Base-by-base conservation (phyloP, 2,329 filamentous ascomycete species). In the Gaeumannomyces tritici region DNA sequence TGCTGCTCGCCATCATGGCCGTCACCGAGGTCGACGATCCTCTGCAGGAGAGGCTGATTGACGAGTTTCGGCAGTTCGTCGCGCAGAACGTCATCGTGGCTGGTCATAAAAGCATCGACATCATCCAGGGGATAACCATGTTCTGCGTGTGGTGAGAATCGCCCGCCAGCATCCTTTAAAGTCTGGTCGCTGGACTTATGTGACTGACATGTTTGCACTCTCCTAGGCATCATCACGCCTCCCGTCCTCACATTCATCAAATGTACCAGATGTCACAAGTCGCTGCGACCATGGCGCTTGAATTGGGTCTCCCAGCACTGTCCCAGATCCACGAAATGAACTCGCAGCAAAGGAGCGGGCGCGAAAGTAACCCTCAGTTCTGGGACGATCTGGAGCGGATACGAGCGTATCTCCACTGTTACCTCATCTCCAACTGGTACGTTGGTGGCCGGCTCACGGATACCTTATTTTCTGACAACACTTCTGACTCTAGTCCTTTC, bases 201-300 rank as follows among this genome's bases (percentile, higher is more conserved):
- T 18, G n/a, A 51, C 42, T 51, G 8, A 51, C n/a, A 51, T 9
- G 42, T n/a, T 11, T 24, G 42, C 3, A 9, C n/a, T 24, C 42
- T 51, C 42, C 42, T 9, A 68, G 66, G 66, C 64, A 69, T 27
- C 65, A 68, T 21, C 63, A 61, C 3, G 66, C 65, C 15, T 64
- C 65, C 61, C 64, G 60, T n/a, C 63, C 66, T 2, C 62, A 59
- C 26, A 63, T 58, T 61, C 64, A 55, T 24, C 66, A 68, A 60
- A 59, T 69, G 33, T 69, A 68, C 55, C 67, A 67, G 61, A 61
- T 69, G 8, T 66, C 66, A 4, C 66, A 68, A 58, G 64, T 66
- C 0, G 66, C 66, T 29, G 66, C 65, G 11, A 62, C 63, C 5
- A 65, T 68, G 65, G 65, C 66, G 7, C 62, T 65, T 2, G 66